Conservation (phyloP, 352 stramenopile genomes). For the Phytophthora cryptogea region DNA sequence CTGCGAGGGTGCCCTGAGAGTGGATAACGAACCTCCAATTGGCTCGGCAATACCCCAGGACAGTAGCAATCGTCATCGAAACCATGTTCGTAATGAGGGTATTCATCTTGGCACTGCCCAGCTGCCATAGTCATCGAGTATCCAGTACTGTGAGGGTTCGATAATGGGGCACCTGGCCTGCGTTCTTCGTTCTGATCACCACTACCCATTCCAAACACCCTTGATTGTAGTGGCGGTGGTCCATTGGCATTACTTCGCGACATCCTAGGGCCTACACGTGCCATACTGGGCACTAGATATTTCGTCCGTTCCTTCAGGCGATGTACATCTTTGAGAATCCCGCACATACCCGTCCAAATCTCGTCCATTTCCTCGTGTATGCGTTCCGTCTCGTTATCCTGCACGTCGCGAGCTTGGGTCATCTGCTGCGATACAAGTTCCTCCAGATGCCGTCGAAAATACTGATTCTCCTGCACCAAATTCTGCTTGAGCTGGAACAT, state of each 20-base stretch:
- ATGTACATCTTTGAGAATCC: constrained; percentile 70
- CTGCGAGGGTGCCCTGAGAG: constrained; percentile 10
- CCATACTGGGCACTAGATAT: constrained; percentile 59
- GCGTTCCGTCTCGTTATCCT: constrained; percentile 57
- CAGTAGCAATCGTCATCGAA: constrained; percentile 43
- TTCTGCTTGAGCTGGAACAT: constrained; percentile 62
- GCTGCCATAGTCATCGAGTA: constrained; percentile 43
- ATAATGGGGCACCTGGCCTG: constrained; percentile 9
- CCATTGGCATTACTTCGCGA: constrained; percentile 25
- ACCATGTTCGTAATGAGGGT: constrained; percentile 37
- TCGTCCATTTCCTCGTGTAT: constrained; percentile 69
- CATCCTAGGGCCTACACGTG: constrained; percentile 25
- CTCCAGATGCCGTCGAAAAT: constrained; percentile 52
- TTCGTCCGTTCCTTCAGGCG: constrained; percentile 71
- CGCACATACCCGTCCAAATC: constrained; percentile 66
- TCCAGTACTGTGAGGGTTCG: constrained; percentile 17
- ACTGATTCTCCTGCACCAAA: constrained; percentile 52
- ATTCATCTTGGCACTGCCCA: constrained; percentile 29
- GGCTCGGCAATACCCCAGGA: constrained; percentile 24
- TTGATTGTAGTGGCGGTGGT: constrained; percentile 5
- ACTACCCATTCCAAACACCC: constrained; percentile 14
- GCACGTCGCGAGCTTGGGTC: constrained; percentile 46
- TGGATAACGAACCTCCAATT: constrained; percentile 20
- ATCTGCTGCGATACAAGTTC: constrained; percentile 56
- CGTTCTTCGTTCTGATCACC: constrained; percentile 20